Evolutionary conservation across 2,329 filamentous ascomycete genomes (phyloP), one percentile per base, ranked within the genome.

Genomic region (Diaporthe velutina): DNA sequence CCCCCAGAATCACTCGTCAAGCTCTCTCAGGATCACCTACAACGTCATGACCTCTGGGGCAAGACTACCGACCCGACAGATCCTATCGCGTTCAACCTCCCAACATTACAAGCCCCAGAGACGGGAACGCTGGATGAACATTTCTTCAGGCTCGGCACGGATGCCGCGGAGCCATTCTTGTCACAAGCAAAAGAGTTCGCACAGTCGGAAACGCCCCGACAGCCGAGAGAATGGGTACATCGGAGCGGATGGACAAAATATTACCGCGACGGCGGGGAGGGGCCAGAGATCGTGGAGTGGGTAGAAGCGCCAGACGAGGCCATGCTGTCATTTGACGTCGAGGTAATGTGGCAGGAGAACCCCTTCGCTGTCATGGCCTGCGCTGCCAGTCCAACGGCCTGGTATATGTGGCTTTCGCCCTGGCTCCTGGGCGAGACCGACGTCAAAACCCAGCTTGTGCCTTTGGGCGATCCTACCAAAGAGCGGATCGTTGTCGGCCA

Each of bases 341-440:
- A 99, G 84, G 96, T 98, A 61, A 93, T 99, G 93, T 99, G 93
- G 90, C 98, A 97, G 82, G 92, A 97, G 81, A 96, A 93, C 78
- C 93, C 94, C 0, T 99, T 95, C 83, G 95, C 97, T 0, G 95
- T 98, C 74, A 98, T 99, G 95, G 97, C 97, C 30, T 98, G 96
- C 82, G 97, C 97, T 19, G 94, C 93, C 25, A 95, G 95, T 78
- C 93, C 95, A 0, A 96, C 92, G 4, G 93, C 95, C 40, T 99
- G 97, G 97, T 99, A 99, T 85, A 95, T 93, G 0, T 99, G 97
- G 97, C 84, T 99, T 71, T 99, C 97, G 17, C 97, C 97, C 0
- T 99, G 96, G 96, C 86, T 99, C 48, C 85, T 99, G 25, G 94
- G 92, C 40, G 95, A 98, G 85, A 93, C 94, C 1, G 86, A 93